phyloP scores from a whole-genome alignment of 306 rosid species.

The Sindora glabra region DNA sequence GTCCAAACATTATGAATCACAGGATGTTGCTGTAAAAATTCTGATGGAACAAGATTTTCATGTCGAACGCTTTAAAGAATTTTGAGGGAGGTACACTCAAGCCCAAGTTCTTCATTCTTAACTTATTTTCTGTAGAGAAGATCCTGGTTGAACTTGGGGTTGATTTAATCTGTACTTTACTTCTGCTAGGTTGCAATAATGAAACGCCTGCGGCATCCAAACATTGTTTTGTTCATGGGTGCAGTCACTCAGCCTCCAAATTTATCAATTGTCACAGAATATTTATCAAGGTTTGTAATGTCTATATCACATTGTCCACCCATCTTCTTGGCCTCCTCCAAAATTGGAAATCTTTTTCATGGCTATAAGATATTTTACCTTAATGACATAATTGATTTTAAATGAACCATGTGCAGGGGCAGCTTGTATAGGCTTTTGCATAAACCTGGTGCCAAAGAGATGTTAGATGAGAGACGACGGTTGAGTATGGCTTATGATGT shows the following conservation, averaged over 20 bases:
- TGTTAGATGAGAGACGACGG: slow-evolving; percentile 86
- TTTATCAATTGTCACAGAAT: slow-evolving; percentile 95
- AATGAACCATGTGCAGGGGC: slow-evolving; percentile 65
- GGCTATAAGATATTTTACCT: neutral
- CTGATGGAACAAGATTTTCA: slow-evolving; percentile 95
- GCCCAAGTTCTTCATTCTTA: slow-evolving; percentile 7
- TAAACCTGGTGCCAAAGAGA: slow-evolving; percentile 72
- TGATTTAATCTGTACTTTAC: slow-evolving; percentile 22
- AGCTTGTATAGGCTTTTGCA: slow-evolving; percentile 93
- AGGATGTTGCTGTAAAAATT: slow-evolving; percentile 99
- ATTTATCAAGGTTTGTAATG: slow-evolving; percentile 69
- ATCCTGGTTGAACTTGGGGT: neutral
- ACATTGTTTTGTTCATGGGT: slow-evolving; percentile 95
- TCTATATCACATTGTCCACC: slow-evolving; percentile 4
- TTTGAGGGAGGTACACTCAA: slow-evolving; percentile 86
- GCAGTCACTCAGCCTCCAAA: slow-evolving; percentile 96
- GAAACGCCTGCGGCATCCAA: slow-evolving; percentile 93
- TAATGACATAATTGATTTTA: slow-evolving; percentile 13
- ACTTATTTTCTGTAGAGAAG: neutral
- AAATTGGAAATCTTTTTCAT: neutral
- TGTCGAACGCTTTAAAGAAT: slow-evolving; percentile 84
- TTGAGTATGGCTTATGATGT: slow-evolving; percentile 91
- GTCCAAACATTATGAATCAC: slow-evolving; percentile 17
- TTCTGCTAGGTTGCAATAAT: slow-evolving; percentile 80
- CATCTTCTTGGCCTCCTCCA: neutral